Conservation (phyloP, 352 stramenopile genomes). For the Pythium grandisporangium region DNA sequence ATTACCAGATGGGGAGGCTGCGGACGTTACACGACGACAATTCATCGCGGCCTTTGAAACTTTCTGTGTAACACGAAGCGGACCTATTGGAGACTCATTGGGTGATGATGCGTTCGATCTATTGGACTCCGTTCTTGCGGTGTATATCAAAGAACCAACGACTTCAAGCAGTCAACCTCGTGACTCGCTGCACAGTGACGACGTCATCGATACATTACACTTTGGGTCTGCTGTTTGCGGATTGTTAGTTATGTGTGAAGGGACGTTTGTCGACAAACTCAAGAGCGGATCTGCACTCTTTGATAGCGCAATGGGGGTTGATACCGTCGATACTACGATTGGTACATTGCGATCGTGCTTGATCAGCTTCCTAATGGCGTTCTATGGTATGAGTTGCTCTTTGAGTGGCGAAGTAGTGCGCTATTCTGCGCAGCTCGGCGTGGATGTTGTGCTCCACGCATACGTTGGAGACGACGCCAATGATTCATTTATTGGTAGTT, state of each 20-base stretch:
- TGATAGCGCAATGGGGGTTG: constrained; percentile 14
- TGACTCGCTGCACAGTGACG: too few relatives aligned
- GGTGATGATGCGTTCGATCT: constrained; percentile 58
- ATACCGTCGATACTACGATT: constrained; percentile 29
- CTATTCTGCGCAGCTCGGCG: constrained; percentile 57
- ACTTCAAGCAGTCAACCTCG: constrained; percentile 10
- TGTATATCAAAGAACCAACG: constrained; percentile 47
- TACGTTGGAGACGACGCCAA: too few relatives aligned
- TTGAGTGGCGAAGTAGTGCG: constrained; percentile 61
- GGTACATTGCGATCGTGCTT: constrained; percentile 55
- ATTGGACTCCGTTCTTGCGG: constrained; percentile 44
- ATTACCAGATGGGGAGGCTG: constrained; percentile 2
- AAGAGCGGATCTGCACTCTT: constrained; percentile 12
- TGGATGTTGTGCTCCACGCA: constrained; percentile 51
- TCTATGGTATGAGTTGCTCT: constrained; percentile 79
- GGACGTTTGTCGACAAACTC: constrained; percentile 31
- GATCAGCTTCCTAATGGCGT: constrained; percentile 73
- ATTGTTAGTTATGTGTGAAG: constrained; percentile 55
- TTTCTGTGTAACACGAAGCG: constrained; percentile 16
- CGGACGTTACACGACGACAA: constrained; percentile 26
- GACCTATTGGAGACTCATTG: constrained; percentile 2
- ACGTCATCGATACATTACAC: constrained; percentile 48
- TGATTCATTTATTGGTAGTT: too few relatives aligned
- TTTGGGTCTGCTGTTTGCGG: constrained; percentile 45
- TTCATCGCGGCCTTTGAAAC: constrained; percentile 47